Conservation (phyloP, 331 rosid genomes). For the Telfairia occidentalis region DNA sequence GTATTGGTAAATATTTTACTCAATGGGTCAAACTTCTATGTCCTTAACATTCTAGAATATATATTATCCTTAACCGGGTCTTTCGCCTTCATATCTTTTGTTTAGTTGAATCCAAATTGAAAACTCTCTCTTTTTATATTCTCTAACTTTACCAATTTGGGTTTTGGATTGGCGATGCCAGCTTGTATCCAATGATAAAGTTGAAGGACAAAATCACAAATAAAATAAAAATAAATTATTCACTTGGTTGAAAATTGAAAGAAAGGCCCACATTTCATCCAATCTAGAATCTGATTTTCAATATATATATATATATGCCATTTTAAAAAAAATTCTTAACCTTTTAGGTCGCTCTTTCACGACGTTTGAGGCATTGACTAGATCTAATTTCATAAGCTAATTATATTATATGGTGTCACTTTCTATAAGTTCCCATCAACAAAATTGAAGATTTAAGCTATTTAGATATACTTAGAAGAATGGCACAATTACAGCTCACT, state of each 20-base stretch:
- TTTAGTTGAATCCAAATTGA: not conserved
- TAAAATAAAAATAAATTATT: not conserved
- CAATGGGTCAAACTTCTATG: not conserved
- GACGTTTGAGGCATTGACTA: not conserved
- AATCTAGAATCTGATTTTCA: not conserved
- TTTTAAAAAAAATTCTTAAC: not conserved
- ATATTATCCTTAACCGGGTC: not conserved
- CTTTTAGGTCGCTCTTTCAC: too few species aligned
- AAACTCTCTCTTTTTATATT: not conserved
- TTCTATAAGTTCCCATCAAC: not conserved
- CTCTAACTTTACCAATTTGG: not conserved
- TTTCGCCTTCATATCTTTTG: not conserved
- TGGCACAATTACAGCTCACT: not conserved
- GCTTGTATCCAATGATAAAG: not conserved
- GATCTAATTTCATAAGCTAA: not conserved
- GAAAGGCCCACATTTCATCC: not conserved
- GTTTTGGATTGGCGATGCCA: not conserved
- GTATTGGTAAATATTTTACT: too few species aligned
- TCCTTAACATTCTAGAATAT: not conserved
- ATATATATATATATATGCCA: not conserved
- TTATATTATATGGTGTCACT: not conserved
- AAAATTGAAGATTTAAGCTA: not conserved
- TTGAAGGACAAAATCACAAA: not conserved
- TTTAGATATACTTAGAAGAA: not conserved
- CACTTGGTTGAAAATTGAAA: not conserved